phyloP scores from a whole-genome alignment of 805 yeast species.

The Tetrapisispora phaffii region DNA sequence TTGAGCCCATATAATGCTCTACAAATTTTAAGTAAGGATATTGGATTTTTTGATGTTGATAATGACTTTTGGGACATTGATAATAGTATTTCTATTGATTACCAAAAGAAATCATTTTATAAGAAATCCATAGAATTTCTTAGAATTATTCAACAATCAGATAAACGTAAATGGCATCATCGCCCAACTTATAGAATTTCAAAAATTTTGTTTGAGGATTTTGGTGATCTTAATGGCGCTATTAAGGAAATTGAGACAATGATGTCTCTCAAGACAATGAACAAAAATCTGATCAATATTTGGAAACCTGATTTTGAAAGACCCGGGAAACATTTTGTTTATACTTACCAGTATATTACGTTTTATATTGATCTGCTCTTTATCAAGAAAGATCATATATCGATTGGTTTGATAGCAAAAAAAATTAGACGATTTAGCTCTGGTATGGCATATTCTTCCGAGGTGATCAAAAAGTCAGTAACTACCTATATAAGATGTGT shows the following conservation, averaged over 20 bases:
- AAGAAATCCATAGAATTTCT: conserved; percentile 37
- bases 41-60: conserved; percentile 19
- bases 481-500: conserved; percentile 17
- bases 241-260: conserved; percentile 52
- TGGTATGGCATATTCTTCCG: conserved; percentile 46
- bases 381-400: conserved; percentile 44
- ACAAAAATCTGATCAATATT: conserved; percentile 66
- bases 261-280: conserved; percentile 54
- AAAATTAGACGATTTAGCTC: conserved; percentile 72
- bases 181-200: conserved; percentile 70
- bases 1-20: conserved; percentile 34
- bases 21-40: conserved; percentile 32
- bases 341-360: conserved; percentile 57
- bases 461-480: conserved; percentile 22
- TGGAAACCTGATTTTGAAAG: conserved; percentile 92
- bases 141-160: conserved; percentile 41
- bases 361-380: conserved; percentile 52
- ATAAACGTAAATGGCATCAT: conserved; percentile 89
- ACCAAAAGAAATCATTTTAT: conserved; percentile 28
- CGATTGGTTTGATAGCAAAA: conserved; percentile 51
- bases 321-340: conserved; percentile 86
- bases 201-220: conserved; percentile 44
- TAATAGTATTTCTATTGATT: conserved; percentile 6
- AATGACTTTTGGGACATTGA: conserved; percentile 20
- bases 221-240: conserved; percentile 45